Conservation (phyloP, 2,329 filamentous ascomycete genomes). For the Diaporthe ampelina region DNA sequence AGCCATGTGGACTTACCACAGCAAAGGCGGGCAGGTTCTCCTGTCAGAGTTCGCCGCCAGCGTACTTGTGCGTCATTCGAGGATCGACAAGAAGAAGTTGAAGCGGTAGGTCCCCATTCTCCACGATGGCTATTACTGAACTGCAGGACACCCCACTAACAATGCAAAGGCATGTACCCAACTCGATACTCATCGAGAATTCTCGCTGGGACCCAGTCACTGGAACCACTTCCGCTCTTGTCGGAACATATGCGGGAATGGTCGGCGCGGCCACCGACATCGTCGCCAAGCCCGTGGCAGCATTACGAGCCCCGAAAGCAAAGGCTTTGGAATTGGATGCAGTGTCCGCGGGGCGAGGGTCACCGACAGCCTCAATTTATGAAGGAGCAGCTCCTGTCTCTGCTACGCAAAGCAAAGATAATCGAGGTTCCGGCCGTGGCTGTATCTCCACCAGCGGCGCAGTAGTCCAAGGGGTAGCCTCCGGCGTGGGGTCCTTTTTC, state of each 20-base stretch:
- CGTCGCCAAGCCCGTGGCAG: conserved; percentile 3
- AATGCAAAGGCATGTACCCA: not conserved
- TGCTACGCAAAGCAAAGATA: accelerated
- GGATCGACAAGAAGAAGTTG: not conserved
- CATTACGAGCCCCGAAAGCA: not conserved
- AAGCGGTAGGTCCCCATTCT: not conserved
- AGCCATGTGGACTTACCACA: not conserved
- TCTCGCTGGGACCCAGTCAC: not conserved
- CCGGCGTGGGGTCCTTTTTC: not conserved
- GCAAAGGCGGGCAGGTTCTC: not conserved
- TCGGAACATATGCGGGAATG: not conserved
- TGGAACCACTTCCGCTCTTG: not conserved
- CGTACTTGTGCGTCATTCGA: not conserved
- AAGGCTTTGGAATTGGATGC: not conserved
- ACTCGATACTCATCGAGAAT: not conserved
- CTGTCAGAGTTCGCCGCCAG: not conserved
- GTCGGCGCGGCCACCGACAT: conserved; percentile 5
- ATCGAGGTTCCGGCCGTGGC: not conserved
- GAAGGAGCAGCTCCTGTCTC: not conserved
- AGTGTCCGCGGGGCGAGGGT: not conserved
- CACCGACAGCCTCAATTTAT: not conserved
- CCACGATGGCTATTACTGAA: accelerated
- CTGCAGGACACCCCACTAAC: not conserved
- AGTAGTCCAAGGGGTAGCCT: not conserved
- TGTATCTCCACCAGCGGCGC: not conserved